Evolutionary conservation across 768 basidiomycete species (phyloP).

Genomic region (Leccinum longicurvipes): DNA sequence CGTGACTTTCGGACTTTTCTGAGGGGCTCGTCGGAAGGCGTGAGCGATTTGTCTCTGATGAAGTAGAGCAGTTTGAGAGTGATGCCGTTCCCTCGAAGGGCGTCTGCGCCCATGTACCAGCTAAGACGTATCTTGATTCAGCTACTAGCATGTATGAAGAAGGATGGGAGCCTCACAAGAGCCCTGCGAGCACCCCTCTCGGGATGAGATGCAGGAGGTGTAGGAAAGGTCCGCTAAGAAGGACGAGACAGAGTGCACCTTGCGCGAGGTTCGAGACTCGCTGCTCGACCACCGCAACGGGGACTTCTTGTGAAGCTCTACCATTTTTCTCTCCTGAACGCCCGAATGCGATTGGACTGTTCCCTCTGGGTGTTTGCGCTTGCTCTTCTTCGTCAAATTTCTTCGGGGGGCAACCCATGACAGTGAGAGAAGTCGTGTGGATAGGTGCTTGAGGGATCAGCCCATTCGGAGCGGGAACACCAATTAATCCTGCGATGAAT

Average conservation of each 20-base stretch:
- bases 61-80: slow-evolving; percentile 79
- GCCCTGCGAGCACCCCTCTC: slow-evolving; percentile 76
- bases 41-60: slow-evolving; percentile 65
- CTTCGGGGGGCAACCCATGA: slow-evolving; percentile 51
- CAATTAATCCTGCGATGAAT: slow-evolving; percentile 83
- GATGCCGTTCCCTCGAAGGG: slow-evolving; percentile 78
- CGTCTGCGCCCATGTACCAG: slow-evolving; percentile 92
- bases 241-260: slow-evolving; percentile 72
- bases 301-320: slow-evolving; percentile 44
- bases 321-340: slow-evolving; percentile 24
- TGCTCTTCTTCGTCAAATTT: slow-evolving; percentile 39
- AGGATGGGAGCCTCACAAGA: slow-evolving; percentile 57
- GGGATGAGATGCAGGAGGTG: slow-evolving; percentile 79
- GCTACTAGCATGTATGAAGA: not conserved
- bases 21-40: slow-evolving; percentile 65
- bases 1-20: slow-evolving; percentile 69
- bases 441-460: slow-evolving; percentile 87
- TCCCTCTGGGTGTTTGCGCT: not conserved
- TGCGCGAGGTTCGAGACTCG: slow-evolving; percentile 89
- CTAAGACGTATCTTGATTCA: slow-evolving; percentile 30
- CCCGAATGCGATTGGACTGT: not conserved
- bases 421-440: slow-evolving; percentile 79
- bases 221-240: slow-evolving; percentile 80
- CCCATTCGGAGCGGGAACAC: slow-evolving; percentile 84
- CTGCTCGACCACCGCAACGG: slow-evolving; percentile 83